Evolutionary conservation across 148 eudicot species (phyloP), one percentile per base, ranked within the genome.

Genomic region (Chenopodium quinoa): DNA sequence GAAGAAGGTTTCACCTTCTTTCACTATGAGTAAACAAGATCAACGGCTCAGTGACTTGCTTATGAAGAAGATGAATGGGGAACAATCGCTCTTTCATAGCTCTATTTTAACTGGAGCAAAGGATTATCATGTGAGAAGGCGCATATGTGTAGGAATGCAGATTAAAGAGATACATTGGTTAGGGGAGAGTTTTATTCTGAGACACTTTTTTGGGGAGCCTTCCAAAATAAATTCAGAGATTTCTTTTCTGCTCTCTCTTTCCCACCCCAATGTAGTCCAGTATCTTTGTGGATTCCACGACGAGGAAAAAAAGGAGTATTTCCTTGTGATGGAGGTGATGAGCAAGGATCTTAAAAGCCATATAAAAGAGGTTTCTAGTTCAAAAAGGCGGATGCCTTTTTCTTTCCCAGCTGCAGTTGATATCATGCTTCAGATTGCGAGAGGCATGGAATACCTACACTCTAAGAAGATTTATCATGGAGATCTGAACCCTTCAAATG

Each of bases 391-490:
- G 48, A 31, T 84, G 12, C 89, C 93, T 0, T 89, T 92, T 52
- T 83, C 93, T 77, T 82, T 89, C n/a, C 86, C 88, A 0, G 87
- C 83, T n/a, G 91, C 91, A 19, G 87, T 90, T 58, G 95, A 90
- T 82, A 83, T 92, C 37, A 92, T 92, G 91, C 90, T 92, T 77
- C 95, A 92, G 73, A 83, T 92, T 40, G 95, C 95, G 0, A 89
- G 91, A 84, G 95, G 93, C 11, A 90, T 91, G 93, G 94, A 91
- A 78, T 91, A 85, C 72, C 79, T 91, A 14, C 94, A 91, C 84
- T 84, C 88, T 1, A 72, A 75, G 37, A 89, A 86, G 79, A 83
- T 92, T 16, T 92, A 82, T 80, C 93, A 92, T 32, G 95, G 95
- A 66, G 88, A 88, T 65, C 80, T 92, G 86, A 89, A 88, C 75